These are phyloP conservation scores for Phytophthora brassicae DNA, from an alignment of 352 stramenopile genomes.

Conservation along the genomic window DNA sequence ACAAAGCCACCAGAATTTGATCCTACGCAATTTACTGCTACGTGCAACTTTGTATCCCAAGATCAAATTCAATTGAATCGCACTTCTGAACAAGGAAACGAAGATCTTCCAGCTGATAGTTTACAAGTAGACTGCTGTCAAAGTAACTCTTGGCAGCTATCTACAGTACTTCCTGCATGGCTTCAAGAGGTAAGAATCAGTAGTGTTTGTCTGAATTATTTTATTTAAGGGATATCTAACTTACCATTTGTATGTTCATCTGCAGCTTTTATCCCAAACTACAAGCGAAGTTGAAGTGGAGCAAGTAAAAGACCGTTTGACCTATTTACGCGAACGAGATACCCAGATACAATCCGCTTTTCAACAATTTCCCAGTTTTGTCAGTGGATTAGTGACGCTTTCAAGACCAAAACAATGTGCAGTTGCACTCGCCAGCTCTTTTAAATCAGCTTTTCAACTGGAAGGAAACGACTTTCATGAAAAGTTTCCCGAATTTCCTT, in stretches of 20 bases:
- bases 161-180: constrained; percentile 19
- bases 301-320: constrained; percentile 15
- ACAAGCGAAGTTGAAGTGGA: constrained; percentile 22
- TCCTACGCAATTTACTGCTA: background rate
- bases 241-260: background rate
- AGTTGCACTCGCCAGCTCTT: constrained; percentile 15
- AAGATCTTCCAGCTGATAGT: background rate
- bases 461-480: constrained; percentile 4
- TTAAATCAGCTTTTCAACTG: constrained; percentile 10
- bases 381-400: constrained; percentile 19
- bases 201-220: too few species aligned
- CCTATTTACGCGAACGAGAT: constrained; percentile 8
- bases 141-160: constrained; percentile 15
- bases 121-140: constrained; percentile 12
- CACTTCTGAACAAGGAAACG: background rate
- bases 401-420: constrained; percentile 14
- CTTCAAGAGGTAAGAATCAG: constrained; percentile 26
- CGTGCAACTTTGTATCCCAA: constrained; percentile 24
- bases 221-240: too few species aligned
- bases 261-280: constrained; percentile 21
- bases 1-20: background rate
- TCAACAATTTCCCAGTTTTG: constrained; percentile 13
- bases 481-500: constrained; percentile 20
- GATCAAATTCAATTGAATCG: constrained; percentile 6
- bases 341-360: constrained; percentile 23